Evolutionary conservation across 192 early-diverging fungal genomes (phyloP).

Genomic region (Coemansia sp.): DNA sequence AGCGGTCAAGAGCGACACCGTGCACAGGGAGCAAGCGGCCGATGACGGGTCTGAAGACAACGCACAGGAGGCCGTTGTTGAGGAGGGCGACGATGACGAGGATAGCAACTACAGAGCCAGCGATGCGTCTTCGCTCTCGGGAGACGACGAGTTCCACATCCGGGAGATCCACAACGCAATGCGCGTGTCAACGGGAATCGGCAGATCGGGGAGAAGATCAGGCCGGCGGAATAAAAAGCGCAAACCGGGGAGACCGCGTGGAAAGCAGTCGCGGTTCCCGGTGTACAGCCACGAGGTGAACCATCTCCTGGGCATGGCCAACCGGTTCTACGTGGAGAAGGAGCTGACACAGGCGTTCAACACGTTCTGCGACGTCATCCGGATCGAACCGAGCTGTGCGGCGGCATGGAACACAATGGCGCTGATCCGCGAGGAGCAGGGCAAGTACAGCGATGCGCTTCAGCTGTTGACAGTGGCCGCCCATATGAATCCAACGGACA

Average conservation of each 20-base stretch:
- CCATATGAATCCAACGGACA: conserved; percentile 75
- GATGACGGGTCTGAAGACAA: background rate
- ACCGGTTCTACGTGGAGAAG: conserved; percentile 67
- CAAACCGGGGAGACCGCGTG: conserved; percentile 2
- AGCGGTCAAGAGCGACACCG: background rate
- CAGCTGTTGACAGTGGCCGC: conserved; percentile 87
- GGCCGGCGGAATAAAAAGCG: background rate
- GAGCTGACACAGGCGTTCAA: conserved; percentile 72
- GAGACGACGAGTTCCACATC: conserved; percentile 30
- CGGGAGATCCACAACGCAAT: conserved; percentile 16
- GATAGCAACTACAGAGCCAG: conserved; percentile 36
- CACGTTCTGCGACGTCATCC: conserved; percentile 78
- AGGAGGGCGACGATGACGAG: conserved; percentile 17
- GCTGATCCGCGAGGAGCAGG: conserved; percentile 85
- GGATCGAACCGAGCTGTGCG: conserved; percentile 65
- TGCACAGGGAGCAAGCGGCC: background rate
- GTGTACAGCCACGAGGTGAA: conserved; percentile 57
- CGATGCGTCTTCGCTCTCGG: conserved; percentile 14
- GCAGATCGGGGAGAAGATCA: background rate
- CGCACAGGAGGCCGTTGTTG: background rate
- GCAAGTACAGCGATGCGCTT: conserved; percentile 69
- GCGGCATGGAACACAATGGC: conserved; percentile 89
- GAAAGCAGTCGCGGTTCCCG: background rate
- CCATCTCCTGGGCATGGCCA: conserved; percentile 71
- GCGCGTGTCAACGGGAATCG: conserved; percentile 23